Evolutionary conservation across 306 rosid genomes (phyloP), one percentile per base, ranked within the genome.

Genomic region (Citrullus colocynthis): DNA sequence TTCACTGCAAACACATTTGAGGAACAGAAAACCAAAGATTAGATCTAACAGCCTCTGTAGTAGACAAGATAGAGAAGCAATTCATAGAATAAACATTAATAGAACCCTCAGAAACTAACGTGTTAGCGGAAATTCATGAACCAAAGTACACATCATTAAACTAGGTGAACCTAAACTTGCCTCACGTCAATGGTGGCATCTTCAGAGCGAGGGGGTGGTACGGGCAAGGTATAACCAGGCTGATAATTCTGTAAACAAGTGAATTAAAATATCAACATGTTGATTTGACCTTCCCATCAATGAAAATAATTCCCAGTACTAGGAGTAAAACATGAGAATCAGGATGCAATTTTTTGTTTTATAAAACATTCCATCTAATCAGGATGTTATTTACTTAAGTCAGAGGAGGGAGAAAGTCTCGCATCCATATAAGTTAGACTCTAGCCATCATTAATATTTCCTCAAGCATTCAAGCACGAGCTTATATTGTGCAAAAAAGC

Each of bases 151-250:
- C 76, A 48, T 71, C 41, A 24, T 24, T 21, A 37, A 45, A 78
- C 64, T 34, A 9, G 34, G 37, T 45, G 30, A 48, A 74, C 32
- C 48, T 32, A 52, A 30, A 74, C 89, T 84, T 84, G 90, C 99
- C 98, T 97, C 76, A 96, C 86, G 71, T 96, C 93, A 82, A 93
- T 93, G 72, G 94, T 82, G 59, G 98, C 86, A 87, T 96, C 99
- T 60, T 96, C 98, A 28, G 91, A 81, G 76, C 66, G 80, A 76
- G 93, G 88, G 7, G 87, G 91, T 57, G 90, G 96, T 48, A 96
- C 88, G 3, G 99, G 97, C n/a, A 93, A 95, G 61, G 87, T 96
- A 77, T 92, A 96, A 83, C 91, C 97, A 52, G 90, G 84, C 69
- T 92, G 93, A 80, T 95, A 92, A 65, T 93, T 83, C 98, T 94